Conservation (phyloP, 495 filamentous ascomycete species). For the Aeminium ludgeri region DNA sequence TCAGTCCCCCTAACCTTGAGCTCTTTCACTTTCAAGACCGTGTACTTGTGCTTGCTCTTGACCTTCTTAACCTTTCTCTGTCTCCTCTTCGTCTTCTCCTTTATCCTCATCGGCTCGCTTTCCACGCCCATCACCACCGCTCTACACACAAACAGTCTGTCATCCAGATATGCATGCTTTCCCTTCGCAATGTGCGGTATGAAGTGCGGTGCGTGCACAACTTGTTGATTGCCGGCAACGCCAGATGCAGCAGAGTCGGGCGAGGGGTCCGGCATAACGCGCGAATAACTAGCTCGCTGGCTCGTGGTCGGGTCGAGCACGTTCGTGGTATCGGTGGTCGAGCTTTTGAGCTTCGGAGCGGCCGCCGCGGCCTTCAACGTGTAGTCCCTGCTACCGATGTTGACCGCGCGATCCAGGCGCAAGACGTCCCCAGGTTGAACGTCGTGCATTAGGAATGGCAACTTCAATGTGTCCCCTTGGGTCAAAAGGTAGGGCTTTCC, state of each 20-base stretch:
- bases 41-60: constrained; percentile 74
- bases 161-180: constrained; percentile 44
- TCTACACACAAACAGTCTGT: constrained; percentile 66
- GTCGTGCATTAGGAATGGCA: constrained; percentile 84
- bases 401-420: constrained; percentile 64
- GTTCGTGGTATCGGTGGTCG: constrained; percentile 1
- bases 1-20: constrained; percentile 49
- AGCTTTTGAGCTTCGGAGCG: constrained; percentile 7
- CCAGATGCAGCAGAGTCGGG: neutral
- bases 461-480: constrained; percentile 63
- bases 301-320: constrained; percentile 6
- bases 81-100: constrained; percentile 88
- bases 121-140: constrained; percentile 77
- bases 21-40: constrained; percentile 70
- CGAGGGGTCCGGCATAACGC: constrained; percentile 1
- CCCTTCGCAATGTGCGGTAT: constrained; percentile 16
- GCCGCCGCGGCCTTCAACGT: constrained; percentile 48
- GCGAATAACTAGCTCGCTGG: neutral
- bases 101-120: constrained; percentile 66
- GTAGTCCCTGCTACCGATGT: constrained; percentile 74
- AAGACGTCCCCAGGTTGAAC: constrained; percentile 70
- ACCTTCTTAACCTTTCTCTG: constrained; percentile 55
- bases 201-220: constrained; percentile 8
- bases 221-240: neutral
- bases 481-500: constrained; percentile 81